Evolutionary conservation across 1,284 basidiomycete genomes (phyloP), one percentile per base, ranked within the genome.

Genomic region (Papiliotrema nemorosa): DNA sequence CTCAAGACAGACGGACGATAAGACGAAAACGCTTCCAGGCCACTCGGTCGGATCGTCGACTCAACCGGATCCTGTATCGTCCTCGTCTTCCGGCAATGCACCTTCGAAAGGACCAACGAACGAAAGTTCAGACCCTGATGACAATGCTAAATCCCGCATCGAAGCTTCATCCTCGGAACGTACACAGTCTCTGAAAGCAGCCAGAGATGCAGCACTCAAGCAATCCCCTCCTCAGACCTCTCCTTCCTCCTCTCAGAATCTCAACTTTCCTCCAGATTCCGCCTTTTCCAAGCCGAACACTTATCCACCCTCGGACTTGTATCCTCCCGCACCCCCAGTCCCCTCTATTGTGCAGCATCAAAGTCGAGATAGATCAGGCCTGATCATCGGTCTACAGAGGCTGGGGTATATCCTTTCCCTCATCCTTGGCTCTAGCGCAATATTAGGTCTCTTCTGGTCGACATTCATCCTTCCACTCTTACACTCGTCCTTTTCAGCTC

Each of bases 391-490:
- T 16, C 55, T 73, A 25, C 54, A 53, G 26, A 58, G 63, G n/a
- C 53, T 75, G 2, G 52, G 56, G 21, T 71, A 63, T 50, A 41
- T 75, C 43, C 59, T 73, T 36, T 68, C 68, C 6, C 37, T 75
- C 27, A 45, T 69, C 16, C 51, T 75, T 1, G 72, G 72, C 18
- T 53, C 64, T 12, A 58, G 64, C 10, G 64, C 67, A 2, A 40
- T 67, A 9, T 38, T 69, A 20, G 66, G 68, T 0, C 58, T 58
- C 2, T 52, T 70, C 42, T 75, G 71, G 67, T 67, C 64, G 16
- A 53, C 51, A 18, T 68, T 73, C 55, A 52, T 75, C 29, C 58
- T 75, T 0, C 73, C 73, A 1, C 61, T 72, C 1, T 54, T 75
- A 14, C 71, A 73, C 46, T 64, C 73, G 4, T 63, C 62, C 7